Evolutionary conservation across 2,329 filamentous ascomycete species (phyloP), one percentile per base, ranked within the genome.

Genomic region (Albophoma yamanashiensis): DNA sequence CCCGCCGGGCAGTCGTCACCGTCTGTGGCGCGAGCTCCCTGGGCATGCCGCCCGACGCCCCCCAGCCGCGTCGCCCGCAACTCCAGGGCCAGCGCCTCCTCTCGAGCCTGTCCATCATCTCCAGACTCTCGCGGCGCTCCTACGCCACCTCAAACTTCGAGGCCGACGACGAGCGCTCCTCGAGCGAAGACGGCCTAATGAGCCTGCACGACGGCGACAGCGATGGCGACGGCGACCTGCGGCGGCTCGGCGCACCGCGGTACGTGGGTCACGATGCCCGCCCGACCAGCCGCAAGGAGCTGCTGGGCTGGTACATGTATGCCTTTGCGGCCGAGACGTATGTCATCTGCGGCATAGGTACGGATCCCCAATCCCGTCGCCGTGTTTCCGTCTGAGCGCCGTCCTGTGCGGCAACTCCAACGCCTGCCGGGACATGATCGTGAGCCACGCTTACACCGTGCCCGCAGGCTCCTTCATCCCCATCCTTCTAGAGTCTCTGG

Each of bases 321-420:
- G 89, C 89, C 50, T 97, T 96, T 81, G 94, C 94, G 31, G 92
- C 93, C 25, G 94, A 99, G 77, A 93, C 95, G 59, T 97, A 97
- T 73, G 91, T 95, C 20, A 90, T 97, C 60, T 97, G 94, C 73
- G 75, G 73, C 58, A 75, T 76, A 60, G 93, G 92, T 90, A 73
- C 71, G 86, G n/a, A 17, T 8, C 27, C 58, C 50, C 31, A 20
- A 15, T 22, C 27, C 17, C 20, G 12, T 12, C 47, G 5, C 27
- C 27, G 27, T 31, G 27, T 5, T 31, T 31, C 25, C 15, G 7
- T 12, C 27, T 12, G 12, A 4, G 25, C 12, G 7, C 25, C 17
- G 45, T 20, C 45, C 25, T 50, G 25, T 9, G 47, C 27, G 1
- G 27, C 7, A 20, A 8, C 25, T 20, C 45, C 7, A 20, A 8